Conservation (phyloP, 768 basidiomycete species). For the Hericium coralloides region DNA sequence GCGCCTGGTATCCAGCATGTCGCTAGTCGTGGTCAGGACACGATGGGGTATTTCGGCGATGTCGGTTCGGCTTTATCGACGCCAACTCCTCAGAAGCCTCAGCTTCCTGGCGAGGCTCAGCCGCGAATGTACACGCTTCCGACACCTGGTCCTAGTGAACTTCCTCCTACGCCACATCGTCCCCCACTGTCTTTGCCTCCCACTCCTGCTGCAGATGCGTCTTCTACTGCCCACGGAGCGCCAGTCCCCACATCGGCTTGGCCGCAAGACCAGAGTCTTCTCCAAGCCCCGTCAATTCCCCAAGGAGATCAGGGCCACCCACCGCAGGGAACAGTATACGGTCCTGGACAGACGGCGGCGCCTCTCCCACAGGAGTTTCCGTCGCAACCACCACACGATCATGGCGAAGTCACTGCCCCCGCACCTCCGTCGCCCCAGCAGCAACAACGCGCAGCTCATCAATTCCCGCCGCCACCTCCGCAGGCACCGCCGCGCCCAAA, state of each 20-base stretch:
- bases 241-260: no score
- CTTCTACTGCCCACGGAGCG: no score
- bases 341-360: not conserved
- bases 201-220: constrained; percentile 13
- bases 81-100: not conserved
- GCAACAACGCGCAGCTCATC: constrained; percentile 4
- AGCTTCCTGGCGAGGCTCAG: constrained; percentile 8
- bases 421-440: constrained; percentile 5
- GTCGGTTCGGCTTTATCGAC: not conserved
- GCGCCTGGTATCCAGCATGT: not conserved
- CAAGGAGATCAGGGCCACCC: no score
- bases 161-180: constrained; percentile 54
- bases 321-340: not conserved
- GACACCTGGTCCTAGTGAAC: constrained; percentile 52
- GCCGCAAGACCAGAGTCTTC: no score
- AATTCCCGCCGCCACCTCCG: constrained; percentile 16
- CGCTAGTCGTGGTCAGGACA: not conserved
- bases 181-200: constrained; percentile 22
- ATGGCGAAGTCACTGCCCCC: not conserved
- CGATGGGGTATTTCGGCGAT: not conserved
- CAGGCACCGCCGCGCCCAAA: constrained; percentile 32
- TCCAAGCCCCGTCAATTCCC: no score
- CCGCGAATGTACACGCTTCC: constrained; percentile 43
- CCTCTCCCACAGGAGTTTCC: not conserved
- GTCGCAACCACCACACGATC: not conserved